phyloP scores from a whole-genome alignment of 192 early-diverging fungal genomes.

The Pilobolus umbonatus region DNA sequence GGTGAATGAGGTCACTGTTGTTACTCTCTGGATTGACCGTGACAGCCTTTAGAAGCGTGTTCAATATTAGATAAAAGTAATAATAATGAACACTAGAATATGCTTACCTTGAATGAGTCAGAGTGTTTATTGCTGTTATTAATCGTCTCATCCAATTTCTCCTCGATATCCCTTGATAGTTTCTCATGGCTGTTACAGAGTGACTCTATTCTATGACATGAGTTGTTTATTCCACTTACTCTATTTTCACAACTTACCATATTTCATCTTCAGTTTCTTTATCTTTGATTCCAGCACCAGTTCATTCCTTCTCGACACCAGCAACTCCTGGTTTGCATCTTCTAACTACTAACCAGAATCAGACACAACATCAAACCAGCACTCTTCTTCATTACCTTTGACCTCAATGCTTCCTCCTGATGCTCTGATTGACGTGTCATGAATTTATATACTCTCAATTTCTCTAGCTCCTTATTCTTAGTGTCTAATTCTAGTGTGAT shows the following conservation, averaged over 20 bases:
- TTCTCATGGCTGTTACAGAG: slow-evolving; percentile 28
- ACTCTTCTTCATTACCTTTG: slow-evolving; percentile 13
- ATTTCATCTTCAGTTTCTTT: slow-evolving; percentile 36
- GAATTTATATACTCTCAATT: slow-evolving; percentile 24
- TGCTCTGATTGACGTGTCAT: slow-evolving; percentile 23
- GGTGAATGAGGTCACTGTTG: slow-evolving; percentile 42
- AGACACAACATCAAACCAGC: neutral
- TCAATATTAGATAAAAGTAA: too few relatives aligned
- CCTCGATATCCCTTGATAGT: slow-evolving; percentile 10
- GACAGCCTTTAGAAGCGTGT: too few relatives aligned
- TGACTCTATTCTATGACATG: slow-evolving; percentile 22
- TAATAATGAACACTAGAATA: neutral
- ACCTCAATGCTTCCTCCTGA: slow-evolving; percentile 20
- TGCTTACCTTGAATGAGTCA: neutral
- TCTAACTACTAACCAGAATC: slow-evolving; percentile 30
- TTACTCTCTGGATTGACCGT: too few relatives aligned
- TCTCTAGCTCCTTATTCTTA: slow-evolving; percentile 27
- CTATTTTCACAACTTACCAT: slow-evolving; percentile 24
- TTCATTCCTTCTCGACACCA: slow-evolving; percentile 31
- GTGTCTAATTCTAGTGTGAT: slow-evolving; percentile 24
- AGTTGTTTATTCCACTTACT: neutral
- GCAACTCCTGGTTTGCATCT: slow-evolving; percentile 39
- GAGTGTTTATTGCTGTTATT: neutral
- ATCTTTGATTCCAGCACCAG: slow-evolving; percentile 31
- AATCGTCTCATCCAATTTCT: neutral